Evolutionary conservation across 768 basidiomycete species (phyloP), one percentile per base, ranked within the genome.

Genomic region (Boletus subcaerulescens): DNA sequence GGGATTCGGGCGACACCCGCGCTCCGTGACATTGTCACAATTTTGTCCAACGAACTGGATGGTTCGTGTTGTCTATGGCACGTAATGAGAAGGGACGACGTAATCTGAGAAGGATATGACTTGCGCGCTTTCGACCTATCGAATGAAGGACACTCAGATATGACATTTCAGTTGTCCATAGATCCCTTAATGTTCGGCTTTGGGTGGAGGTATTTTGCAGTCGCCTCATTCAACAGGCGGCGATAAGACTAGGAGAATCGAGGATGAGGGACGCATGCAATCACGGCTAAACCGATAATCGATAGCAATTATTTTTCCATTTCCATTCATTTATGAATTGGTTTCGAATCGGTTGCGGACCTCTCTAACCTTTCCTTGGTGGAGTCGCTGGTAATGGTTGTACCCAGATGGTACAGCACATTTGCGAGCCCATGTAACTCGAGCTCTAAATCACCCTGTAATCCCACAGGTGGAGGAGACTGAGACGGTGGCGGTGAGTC

Each of bases 301-400:
- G 26, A 93, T 80, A 1, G 89, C 91, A 43, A 80, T 77, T 38
- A 93, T 89, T 66, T 93, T 92, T 29, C 89, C n/a, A n/a, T n/a
- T n/a, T n/a, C n/a, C n/a, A n/a, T n/a, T n/a, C 91, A 64, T 93
- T 91, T 86, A 91, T 90, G 60, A 91, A 93, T 65, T 92, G 91
- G 65, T 93, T 93, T 73, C n/a, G n/a, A n/a, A n/a, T 93, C 92
- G 3, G 89, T 88, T 31, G 91, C 89, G 0, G 89, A 83, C 50
- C 90, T 79, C 72, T 93, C 91, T 14, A 93, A 70, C 48, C 88
- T 78, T 54, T 90, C 89, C 70, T 89, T 91, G 14, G 87, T 88
- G 4, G 87, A 83, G 67, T 92, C 90, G 45, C 86, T 88, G 63
- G 91, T 85, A 20, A 91, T 89, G 0, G 90, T 91, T 5, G 89